Evolutionary conservation across 1,139 yeast species (phyloP).

Genomic region (Eremothecium gossypii): DNA sequence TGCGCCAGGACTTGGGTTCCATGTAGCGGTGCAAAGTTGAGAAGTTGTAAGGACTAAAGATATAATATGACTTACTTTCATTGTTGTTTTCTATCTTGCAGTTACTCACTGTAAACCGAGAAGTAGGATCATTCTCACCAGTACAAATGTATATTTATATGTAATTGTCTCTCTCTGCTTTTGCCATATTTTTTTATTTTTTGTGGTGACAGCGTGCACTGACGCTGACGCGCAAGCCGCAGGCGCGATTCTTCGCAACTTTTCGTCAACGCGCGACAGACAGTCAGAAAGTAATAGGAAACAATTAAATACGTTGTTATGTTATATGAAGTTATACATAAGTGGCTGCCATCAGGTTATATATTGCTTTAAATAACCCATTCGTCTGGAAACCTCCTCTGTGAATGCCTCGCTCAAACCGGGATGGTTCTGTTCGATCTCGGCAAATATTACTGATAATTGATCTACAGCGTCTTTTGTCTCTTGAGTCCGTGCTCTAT

Average conservation of each 20-base stretch:
- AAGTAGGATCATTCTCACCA: not conserved
- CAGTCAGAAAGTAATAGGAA: not conserved
- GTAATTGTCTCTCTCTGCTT: too few relatives aligned
- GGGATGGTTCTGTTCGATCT: conserved; percentile 46
- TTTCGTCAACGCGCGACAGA: not conserved
- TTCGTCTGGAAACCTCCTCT: conserved; percentile 42
- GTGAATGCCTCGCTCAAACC: conserved; percentile 59
- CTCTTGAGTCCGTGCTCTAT: conserved; percentile 40
- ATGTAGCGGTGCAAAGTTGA: conserved; percentile 1
- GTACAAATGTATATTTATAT: not conserved
- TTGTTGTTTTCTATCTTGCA: not conserved
- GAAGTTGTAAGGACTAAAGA: conserved; percentile 1
- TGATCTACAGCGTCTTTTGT: conserved; percentile 39
- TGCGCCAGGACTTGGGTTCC: not conserved
- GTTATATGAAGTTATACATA: conserved; percentile 4
- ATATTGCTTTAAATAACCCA: conserved; percentile 3
- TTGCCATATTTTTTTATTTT: not conserved
- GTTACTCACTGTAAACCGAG: not conserved
- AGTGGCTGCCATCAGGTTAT: conserved; percentile 1
- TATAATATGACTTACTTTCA: conserved; percentile 4
- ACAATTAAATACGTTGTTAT: conserved; percentile 4
- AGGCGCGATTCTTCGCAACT: not conserved
- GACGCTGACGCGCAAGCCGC: not conserved
- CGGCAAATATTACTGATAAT: conserved; percentile 33
- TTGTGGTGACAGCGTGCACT: not conserved